A percentile compares a stretch with the other conserved stretches of the same genome.
Evolutionary conservation across 805 yeast species (phyloP).

Genomic region (Wickerhamomyces xylosicus): DNA sequence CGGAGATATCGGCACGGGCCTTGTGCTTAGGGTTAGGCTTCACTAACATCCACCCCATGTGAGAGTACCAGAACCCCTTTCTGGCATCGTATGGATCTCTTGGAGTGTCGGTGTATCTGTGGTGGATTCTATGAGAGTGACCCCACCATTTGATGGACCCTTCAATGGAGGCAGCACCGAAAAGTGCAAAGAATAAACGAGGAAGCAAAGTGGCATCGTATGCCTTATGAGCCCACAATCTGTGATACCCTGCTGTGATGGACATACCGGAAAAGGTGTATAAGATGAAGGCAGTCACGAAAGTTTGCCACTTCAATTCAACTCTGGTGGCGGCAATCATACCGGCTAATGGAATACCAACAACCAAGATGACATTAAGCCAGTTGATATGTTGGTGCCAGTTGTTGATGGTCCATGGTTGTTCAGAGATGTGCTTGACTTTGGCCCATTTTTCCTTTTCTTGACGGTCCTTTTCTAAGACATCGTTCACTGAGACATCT

Average conservation of each 20-base stretch:
- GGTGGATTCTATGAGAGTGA: slow-evolving; percentile 78
- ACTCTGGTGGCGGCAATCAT: slow-evolving; percentile 30
- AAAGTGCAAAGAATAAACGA: slow-evolving; percentile 56
- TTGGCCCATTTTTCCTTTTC: slow-evolving; percentile 28
- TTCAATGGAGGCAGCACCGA: slow-evolving; percentile 77
- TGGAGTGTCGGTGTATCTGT: slow-evolving; percentile 73
- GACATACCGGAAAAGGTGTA: slow-evolving; percentile 60
- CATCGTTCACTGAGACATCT: slow-evolving; percentile 26
- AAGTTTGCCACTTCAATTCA: slow-evolving; percentile 31
- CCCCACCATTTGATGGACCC: slow-evolving; percentile 90
- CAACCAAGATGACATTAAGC: slow-evolving; percentile 60
- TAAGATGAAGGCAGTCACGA: slow-evolving; percentile 28
- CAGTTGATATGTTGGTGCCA: slow-evolving; percentile 74
- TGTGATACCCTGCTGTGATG: slow-evolving; percentile 78
- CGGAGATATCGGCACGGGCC: slow-evolving; percentile 51
- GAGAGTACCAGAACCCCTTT: slow-evolving; percentile 75
- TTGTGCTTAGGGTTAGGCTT: slow-evolving; percentile 75
- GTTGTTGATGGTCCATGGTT: slow-evolving; percentile 65
- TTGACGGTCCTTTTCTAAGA: slow-evolving; percentile 33
- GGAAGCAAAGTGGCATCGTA: slow-evolving; percentile 54
- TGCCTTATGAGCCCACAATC: slow-evolving; percentile 71
- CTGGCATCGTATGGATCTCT: slow-evolving; percentile 86
- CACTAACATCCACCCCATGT: slow-evolving; percentile 78
- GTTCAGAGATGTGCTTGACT: slow-evolving; percentile 56
- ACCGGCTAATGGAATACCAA: slow-evolving; percentile 50